These are phyloP conservation scores for Emmonsiellopsis sp. DNA, from an alignment of 2,329 filamentous ascomycete genomes.

Conservation along the genomic window DNA sequence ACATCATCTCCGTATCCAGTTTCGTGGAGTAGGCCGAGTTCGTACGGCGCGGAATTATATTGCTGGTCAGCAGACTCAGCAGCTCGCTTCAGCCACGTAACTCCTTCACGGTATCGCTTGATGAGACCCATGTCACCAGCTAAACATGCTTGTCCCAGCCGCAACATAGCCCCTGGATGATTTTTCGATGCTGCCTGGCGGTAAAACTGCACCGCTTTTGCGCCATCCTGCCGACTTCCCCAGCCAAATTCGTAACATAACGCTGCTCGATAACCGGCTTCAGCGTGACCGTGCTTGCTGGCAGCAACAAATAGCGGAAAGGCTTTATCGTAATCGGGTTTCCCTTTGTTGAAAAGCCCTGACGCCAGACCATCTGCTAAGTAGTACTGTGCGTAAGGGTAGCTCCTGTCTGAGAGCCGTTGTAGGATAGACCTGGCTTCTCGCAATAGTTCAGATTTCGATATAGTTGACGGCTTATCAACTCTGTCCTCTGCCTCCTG, in stretches of 20 bases:
- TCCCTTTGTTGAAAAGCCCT: constrained; percentile 89
- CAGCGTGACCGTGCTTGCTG: constrained; percentile 93
- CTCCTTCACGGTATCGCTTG: constrained; percentile 77
- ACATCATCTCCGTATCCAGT: constrained; percentile 90
- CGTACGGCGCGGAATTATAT: constrained; percentile 88
- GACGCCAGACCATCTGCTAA: constrained; percentile 90
- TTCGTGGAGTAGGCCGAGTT: constrained; percentile 81
- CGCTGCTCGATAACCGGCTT: constrained; percentile 86
- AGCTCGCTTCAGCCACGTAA: constrained; percentile 94
- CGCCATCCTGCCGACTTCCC: constrained; percentile 82
- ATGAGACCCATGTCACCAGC: constrained; percentile 77
- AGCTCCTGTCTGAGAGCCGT: constrained; percentile 74
- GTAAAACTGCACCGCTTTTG: constrained; percentile 90
- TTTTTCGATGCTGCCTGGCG: constrained; percentile 84
- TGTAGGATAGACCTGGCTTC: constrained; percentile 88
- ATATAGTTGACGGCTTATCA: constrained; percentile 32
- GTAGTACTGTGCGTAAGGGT: constrained; percentile 97
- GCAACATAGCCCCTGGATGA: constrained; percentile 89
- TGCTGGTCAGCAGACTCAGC: constrained; percentile 81
- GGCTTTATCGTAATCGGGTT: constrained; percentile 81
- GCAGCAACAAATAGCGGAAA: constrained; percentile 90
- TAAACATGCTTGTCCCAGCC: constrained; percentile 82
- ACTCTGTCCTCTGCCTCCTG: constrained; percentile 19
- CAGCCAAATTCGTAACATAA: constrained; percentile 98
- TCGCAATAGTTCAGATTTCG: constrained; percentile 59